A percentile compares a stretch with the other conserved stretches of the same genome.
phyloP scores from a whole-genome alignment of 1,284 basidiomycete species.

The Amylostereum chailletii region DNA sequence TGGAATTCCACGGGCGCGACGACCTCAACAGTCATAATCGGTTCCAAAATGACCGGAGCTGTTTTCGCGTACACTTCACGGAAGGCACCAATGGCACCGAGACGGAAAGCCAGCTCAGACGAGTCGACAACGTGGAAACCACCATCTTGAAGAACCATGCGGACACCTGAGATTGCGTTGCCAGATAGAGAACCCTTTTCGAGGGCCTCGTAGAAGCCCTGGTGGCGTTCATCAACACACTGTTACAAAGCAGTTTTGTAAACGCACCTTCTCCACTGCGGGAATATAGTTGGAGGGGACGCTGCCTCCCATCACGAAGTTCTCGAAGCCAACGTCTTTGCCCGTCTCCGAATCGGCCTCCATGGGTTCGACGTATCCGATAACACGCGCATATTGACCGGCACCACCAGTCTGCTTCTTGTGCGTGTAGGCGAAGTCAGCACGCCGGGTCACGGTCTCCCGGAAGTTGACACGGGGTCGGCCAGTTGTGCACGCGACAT shows the following conservation, averaged over 20 bases:
- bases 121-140: slow-evolving; percentile 95
- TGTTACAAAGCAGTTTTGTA: not conserved
- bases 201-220: slow-evolving; percentile 94
- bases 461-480: slow-evolving; percentile 97
- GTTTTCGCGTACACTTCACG: slow-evolving; percentile 82
- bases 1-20: slow-evolving; percentile 97
- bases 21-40: slow-evolving; percentile 98
- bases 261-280: slow-evolving; percentile 82
- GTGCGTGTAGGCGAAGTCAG: slow-evolving; percentile 89
- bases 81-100: slow-evolving; percentile 89
- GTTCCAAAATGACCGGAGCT: slow-evolving; percentile 83
- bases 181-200: slow-evolving; percentile 90
- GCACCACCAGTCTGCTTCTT: slow-evolving; percentile 99
- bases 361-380: slow-evolving; percentile 92
- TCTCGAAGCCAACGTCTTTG: slow-evolving; percentile 86
- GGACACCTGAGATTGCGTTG: slow-evolving; percentile 81
- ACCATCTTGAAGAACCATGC: slow-evolving; percentile 90
- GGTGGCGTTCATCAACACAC: slow-evolving; percentile 1
- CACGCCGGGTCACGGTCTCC: slow-evolving; percentile 82
- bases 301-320: slow-evolving; percentile 86
- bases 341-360: slow-evolving; percentile 70
- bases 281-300: slow-evolving; percentile 92
- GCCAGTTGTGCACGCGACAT: slow-evolving; percentile 88
- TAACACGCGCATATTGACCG: slow-evolving; percentile 93
- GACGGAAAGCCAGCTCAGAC: slow-evolving; percentile 91